Evolutionary conservation across 495 filamentous ascomycete species (phyloP).

Genomic region (Aspergillus olivimuriae): DNA sequence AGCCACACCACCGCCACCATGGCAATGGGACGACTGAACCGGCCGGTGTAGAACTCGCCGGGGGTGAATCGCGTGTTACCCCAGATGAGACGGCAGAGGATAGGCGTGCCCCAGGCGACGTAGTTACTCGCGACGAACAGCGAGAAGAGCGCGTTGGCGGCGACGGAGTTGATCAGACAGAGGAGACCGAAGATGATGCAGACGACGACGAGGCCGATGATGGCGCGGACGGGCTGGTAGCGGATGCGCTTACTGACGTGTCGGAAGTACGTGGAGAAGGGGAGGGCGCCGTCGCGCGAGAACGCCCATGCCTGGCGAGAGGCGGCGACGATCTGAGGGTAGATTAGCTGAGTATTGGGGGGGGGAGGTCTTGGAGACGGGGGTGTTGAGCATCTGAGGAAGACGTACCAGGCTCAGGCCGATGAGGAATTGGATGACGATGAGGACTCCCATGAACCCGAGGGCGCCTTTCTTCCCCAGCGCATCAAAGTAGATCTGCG

Average conservation of each 20-base stretch:
- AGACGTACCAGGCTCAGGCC: conserved; percentile 33
- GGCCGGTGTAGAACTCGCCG: conserved; percentile 51
- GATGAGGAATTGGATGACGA: conserved; percentile 42
- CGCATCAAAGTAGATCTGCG: conserved; percentile 43
- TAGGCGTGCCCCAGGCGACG: conserved; percentile 52
- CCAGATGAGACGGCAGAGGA: conserved; percentile 54
- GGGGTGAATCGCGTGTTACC: conserved; percentile 50
- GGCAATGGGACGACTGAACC: conserved; percentile 41
- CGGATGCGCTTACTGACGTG: conserved; percentile 44
- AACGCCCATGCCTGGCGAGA: conserved; percentile 53
- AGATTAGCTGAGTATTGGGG: background rate
- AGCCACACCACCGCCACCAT: conserved; percentile 47
- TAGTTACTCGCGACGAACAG: conserved; percentile 53
- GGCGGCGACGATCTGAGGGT: conserved; percentile 39
- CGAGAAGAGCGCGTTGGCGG: conserved; percentile 53
- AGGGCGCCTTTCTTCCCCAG: conserved; percentile 40
- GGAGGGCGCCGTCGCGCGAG: conserved; percentile 49
- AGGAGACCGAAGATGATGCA: conserved; percentile 50
- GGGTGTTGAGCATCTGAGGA: conserved; percentile 32
- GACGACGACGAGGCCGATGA: conserved; percentile 48
- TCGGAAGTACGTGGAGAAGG: conserved; percentile 52
- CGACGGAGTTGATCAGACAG: conserved; percentile 47
- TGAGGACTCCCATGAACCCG: conserved; percentile 38
- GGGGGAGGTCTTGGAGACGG: conserved; percentile 3
- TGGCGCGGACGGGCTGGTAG: conserved; percentile 49